Evolutionary conservation across 306 rosid genomes (phyloP).

Genomic region (Vigna radiata): DNA sequence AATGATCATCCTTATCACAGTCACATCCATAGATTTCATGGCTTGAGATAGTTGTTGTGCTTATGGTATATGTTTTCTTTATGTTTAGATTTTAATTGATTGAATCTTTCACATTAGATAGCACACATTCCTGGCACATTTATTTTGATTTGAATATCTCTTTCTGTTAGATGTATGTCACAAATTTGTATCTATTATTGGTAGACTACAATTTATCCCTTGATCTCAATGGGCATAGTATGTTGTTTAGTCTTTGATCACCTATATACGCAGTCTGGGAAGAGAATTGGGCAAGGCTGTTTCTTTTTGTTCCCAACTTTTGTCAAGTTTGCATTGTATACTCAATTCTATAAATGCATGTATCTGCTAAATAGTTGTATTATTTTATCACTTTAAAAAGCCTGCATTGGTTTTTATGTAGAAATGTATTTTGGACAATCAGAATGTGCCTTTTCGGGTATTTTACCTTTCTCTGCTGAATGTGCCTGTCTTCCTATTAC

Average conservation of each 20-base stretch:
- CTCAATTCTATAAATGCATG: slow-evolving; percentile 22
- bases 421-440: slow-evolving; percentile 23
- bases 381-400: slow-evolving; percentile 29
- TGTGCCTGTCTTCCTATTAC: not conserved
- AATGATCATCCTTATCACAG: slow-evolving; percentile 20
- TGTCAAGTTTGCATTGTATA: slow-evolving; percentile 1
- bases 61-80: slow-evolving; percentile 22
- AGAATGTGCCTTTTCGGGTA: slow-evolving; percentile 29
- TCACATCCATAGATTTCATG: slow-evolving; percentile 22
- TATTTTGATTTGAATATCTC: slow-evolving; percentile 22
- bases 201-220: slow-evolving; percentile 4
- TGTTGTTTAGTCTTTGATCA: slow-evolving; percentile 20
- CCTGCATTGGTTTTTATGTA: slow-evolving; percentile 21
- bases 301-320: slow-evolving; percentile 1
- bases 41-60: slow-evolving; percentile 8
- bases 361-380: slow-evolving; percentile 32
- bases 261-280: not conserved
- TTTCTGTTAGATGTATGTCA: not conserved
- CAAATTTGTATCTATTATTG: not conserved
- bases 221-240: slow-evolving; percentile 2
- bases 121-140: not conserved
- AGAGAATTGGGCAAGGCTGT: slow-evolving; percentile 1
- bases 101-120: slow-evolving; percentile 3
- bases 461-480: slow-evolving; percentile 29
- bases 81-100: slow-evolving; percentile 14